Base-by-base conservation (phyloP, 805 yeast genomes). In the Lipomyces oligophaga region DNA sequence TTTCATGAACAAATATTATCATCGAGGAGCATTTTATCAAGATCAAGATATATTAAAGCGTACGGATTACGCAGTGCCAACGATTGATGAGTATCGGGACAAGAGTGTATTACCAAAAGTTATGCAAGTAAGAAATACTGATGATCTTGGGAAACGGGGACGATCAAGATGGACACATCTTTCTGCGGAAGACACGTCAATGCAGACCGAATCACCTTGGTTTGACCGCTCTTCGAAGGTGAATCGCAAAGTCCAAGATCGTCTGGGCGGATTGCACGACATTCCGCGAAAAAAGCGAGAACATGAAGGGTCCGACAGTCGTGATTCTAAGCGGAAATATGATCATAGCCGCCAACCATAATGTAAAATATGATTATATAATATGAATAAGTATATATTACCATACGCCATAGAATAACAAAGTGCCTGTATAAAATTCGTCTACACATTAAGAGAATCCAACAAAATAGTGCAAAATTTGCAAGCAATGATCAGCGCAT, bases 21-120 rank as follows among this genome's bases (percentile, higher is more conserved):
- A 65, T 42, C 52, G 53, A 37, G 72, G 68, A 8, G 69, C 65
- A 22, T 70, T 42, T 34, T 52, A 52, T 33, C 63, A 64, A 42
- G 69, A 66, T 13, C 58, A 55, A 21, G 61, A 60, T 18, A 39
- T 68, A 16, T 48, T 62, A 22, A 60, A 66, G 37, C 59, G 73
- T 11, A 38, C 32, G 13, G 64, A 66, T 43, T 65, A 58, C 38
- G 31, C 41, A 6, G 65, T 55, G 18, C 49, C 56, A 15, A 57
- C 60, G 10, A 68, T 62, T 38, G 66, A 61, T 34, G 66, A 60
- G 22, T 61, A 65, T 45, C 43, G 30, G 38, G 64, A 64, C 42
- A 65, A 60, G 33, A 38, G 52, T 2, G 42, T 39, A 6, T 47
- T 65, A 26, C 66, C 67, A 11, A 53, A 58, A 45, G 55, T 62